phyloP scores from a whole-genome alignment of 1,284 basidiomycete genomes.

The Ceratobasidium sp. region DNA sequence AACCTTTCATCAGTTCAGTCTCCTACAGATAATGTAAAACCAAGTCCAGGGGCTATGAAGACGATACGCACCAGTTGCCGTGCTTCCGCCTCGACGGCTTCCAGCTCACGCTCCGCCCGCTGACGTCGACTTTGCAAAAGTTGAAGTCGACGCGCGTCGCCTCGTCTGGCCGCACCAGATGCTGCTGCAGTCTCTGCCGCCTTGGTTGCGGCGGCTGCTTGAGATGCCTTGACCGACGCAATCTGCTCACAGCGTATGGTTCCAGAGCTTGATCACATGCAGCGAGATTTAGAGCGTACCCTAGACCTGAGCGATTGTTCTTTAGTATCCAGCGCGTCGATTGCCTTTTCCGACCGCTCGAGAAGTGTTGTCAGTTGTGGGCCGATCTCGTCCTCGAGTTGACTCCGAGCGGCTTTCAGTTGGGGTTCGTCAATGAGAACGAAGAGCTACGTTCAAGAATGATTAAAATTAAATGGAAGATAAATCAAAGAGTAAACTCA shows the following conservation, averaged over 20 bases:
- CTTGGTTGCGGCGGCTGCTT: constrained; percentile 17
- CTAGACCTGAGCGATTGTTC: constrained; percentile 36
- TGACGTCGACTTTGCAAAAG: constrained; percentile 20
- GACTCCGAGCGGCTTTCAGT: constrained; percentile 37
- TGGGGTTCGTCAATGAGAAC: constrained; percentile 41
- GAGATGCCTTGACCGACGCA: constrained; percentile 16
- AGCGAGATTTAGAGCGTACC: constrained; percentile 10
- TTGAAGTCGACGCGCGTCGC: constrained; percentile 20
- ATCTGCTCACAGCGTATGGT: constrained; percentile 2
- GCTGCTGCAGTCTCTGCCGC: constrained; percentile 14
- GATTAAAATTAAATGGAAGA: not conserved
- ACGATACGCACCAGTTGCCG: constrained; percentile 12
- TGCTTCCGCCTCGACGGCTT: constrained; percentile 12
- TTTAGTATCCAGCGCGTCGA: constrained; percentile 39
- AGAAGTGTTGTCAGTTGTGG: constrained; percentile 41
- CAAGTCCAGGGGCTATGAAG: not conserved
- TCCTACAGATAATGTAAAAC: constrained; percentile 2
- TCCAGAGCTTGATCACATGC: not conserved
- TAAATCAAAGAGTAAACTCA: constrained; percentile 10
- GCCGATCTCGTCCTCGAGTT: constrained; percentile 39
- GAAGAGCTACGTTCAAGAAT: constrained; percentile 26
- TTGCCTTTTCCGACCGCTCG: constrained; percentile 40
- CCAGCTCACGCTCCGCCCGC: constrained; percentile 26
- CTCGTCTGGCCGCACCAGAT: constrained; percentile 21
- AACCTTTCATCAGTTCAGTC: constrained; percentile 14